Evolutionary conservation across 371 early-diverging fungal species (phyloP), one percentile per base, ranked within the genome.

Genomic region (Mortierella sp.): DNA sequence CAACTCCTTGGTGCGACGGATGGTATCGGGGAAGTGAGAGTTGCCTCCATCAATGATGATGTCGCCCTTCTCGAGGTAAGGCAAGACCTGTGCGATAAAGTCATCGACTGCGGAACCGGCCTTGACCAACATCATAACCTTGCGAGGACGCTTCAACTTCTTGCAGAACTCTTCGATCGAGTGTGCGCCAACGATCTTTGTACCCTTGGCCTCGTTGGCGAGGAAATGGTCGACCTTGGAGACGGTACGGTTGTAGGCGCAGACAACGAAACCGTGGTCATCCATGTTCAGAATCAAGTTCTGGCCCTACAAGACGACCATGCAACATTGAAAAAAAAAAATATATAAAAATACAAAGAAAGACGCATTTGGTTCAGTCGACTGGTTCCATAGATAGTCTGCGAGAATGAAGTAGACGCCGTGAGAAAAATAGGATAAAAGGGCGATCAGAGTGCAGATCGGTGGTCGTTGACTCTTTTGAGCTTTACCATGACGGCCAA

Each of bases 11-110:
- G 88, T 85, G 77, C 99, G 93, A 75, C 98, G 93, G 68, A 95
- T 94, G 66, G 98, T 93, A 84, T 99, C 99, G 62, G 97, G 96
- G 90, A 92, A 99, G 89, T 98, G 97, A 44, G 98, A 98, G 92
- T 99, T 99, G 70, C 99, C 99, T 80, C 99, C 98, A 84, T 99
- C 99, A 74, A 99, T 97, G 74, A 99, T 95, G 81, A 98, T 94
- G 84, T 99, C 99, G 37, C 97, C 97, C 70, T 87, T 66, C 76
- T 94, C 93, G 56, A 99, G 85, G 86, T 87, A 86, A 45, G 95
- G 96, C 51, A 94, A 75, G 72, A 98, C 86, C 81, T 93, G 92
- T 26, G 90, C 92, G 70, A 99, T 96, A 81, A 99, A 96, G 81
- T 92, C 91, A 83, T 99, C 99, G 62, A 99, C 98, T 62, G 99